Base-by-base conservation (phyloP, 495 filamentous ascomycete genomes). In the Saxophila tyrrhenica region DNA sequence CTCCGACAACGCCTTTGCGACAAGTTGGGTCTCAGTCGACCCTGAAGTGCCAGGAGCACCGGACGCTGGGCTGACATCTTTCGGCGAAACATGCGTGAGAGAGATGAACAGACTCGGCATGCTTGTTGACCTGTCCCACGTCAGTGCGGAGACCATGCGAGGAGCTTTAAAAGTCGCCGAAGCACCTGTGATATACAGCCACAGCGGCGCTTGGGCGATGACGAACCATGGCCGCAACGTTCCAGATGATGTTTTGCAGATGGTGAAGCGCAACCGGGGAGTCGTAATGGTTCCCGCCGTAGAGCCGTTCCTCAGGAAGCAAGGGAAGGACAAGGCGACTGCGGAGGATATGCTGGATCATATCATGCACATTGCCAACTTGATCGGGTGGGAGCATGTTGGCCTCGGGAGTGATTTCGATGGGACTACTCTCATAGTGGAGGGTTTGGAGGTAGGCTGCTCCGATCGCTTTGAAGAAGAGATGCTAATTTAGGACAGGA, bases 91-190 rank as follows among this genome's bases (percentile, higher is more conserved):
- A 2, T 20, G 22, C n/a, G 35, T 55, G 5, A 35, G 35, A n/a
- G 52, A 55, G 45, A 55, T 55, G 52, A 55, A 55, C 25, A 16
- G 52, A 16, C 32, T 55, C 5, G 52, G 52, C 17, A 55, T 55
- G 52, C 11, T 55, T 3, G 29, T 55, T 21, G 52, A 55, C 29
- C 52, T 55, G 17, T 19, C 17, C 3, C 52, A 55, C 22, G 52
- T 55, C 24, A 25, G 20, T 21, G 21, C 20, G 9, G 17, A 55
- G 21, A 55, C 52, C 13, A 55, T 55, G 52, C 45, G 45, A 17
- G 52, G 48, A 32, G 29, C 29, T 10, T 16, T 55, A 5, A 2
- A 7, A 16, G 45, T 38, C 44, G 32, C 44, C 19, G 22, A 24
- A 16, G 25, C 45, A 16, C 52, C 52, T 19, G 44, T 50, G 11